Conservation (phyloP, 257 asterid species). For the Primulina huaijiensis region DNA sequence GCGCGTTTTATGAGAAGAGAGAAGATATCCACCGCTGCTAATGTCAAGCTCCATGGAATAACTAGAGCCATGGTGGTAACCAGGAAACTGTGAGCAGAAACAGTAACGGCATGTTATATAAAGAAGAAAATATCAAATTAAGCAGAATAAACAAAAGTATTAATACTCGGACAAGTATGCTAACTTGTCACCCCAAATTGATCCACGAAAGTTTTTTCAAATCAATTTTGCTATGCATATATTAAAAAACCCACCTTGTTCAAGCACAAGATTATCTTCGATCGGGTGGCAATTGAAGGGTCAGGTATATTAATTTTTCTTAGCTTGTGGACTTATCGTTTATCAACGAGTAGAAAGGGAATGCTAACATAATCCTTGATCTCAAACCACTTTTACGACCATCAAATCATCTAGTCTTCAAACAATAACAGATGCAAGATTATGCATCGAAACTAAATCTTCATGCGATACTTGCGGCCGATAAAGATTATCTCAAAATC, state of each 20-base stretch:
- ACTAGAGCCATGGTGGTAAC: constrained; percentile 88
- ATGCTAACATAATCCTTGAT: background rate
- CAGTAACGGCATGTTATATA: background rate
- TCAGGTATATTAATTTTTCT: too few relatives aligned
- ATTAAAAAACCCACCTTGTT: background rate
- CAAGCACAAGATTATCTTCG: background rate
- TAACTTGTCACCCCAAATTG: background rate
- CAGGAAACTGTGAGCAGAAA: constrained; percentile 56
- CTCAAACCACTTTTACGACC: too few relatives aligned
- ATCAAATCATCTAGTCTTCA: too few relatives aligned
- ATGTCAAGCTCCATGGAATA: constrained; percentile 85
- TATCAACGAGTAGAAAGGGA: too few relatives aligned
- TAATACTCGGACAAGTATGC: background rate
- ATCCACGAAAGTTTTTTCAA: too few relatives aligned
- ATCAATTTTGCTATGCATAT: background rate
- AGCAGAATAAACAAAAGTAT: background rate
- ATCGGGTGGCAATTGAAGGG: background rate
- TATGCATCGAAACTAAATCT: background rate
- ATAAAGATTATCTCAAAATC: background rate
- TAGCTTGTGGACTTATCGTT: too few relatives aligned
- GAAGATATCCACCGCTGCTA: constrained; percentile 74
- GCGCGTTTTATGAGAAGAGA: constrained; percentile 64
- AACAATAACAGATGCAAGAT: background rate
- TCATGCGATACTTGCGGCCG: background rate
- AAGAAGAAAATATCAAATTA: background rate